Percentiles rank a stretch among this genome's conserved stretches.
Evolutionary conservation across 768 basidiomycete species (phyloP).

Genomic region (Jaapia argillacea): DNA sequence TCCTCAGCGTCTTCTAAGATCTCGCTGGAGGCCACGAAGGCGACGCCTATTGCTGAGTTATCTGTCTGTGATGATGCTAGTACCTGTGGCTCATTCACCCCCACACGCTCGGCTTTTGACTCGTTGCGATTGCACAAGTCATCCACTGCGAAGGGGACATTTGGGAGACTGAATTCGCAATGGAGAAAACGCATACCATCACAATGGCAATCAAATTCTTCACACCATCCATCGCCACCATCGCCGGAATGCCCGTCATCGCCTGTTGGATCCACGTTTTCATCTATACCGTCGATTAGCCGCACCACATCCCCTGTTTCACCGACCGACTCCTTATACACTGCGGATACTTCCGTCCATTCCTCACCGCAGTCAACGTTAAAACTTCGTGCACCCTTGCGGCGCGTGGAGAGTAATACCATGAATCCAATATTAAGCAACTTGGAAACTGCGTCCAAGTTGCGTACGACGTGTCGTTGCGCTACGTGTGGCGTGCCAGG

Average conservation of each 20-base stretch:
- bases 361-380: background rate
- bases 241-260: background rate
- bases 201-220: background rate
- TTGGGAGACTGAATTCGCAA: no score
- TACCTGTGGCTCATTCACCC: constrained; percentile 22
- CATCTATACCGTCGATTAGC: background rate
- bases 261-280: background rate
- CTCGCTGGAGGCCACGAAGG: no score
- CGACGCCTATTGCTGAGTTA: background rate
- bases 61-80: no score
- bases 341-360: background rate
- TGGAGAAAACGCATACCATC: no score
- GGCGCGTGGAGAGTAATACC: constrained; percentile 1
- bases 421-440: constrained; percentile 40
- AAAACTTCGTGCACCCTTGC: background rate
- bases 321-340: background rate
- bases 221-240: background rate
- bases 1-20: no score
- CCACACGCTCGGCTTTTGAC: background rate
- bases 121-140: background rate
- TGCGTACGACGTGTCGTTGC: constrained; percentile 33
- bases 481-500: constrained; percentile 44
- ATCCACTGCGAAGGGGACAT: background rate
- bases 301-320: background rate
- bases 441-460: constrained; percentile 41